Conservation (phyloP, 2,329 filamentous ascomycete species). For the Trichoderma sp. region DNA sequence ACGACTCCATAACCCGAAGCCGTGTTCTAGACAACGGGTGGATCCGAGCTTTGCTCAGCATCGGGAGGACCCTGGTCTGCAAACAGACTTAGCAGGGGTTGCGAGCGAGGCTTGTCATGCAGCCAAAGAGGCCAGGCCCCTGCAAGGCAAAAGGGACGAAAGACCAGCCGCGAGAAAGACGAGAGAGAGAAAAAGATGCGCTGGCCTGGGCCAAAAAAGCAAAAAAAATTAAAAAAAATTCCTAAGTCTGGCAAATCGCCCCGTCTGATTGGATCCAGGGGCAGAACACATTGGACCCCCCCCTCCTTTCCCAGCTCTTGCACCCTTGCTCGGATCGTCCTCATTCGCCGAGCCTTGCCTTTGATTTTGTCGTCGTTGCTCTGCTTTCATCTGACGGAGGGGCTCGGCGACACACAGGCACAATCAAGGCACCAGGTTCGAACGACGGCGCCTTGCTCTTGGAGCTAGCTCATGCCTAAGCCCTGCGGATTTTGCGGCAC, state of each 20-base stretch:
- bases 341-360: background rate
- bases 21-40: conserved; percentile 12
- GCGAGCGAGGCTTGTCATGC: conserved; percentile 13
- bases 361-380: background rate
- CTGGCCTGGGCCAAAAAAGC: background rate
- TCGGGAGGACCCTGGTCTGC: background rate
- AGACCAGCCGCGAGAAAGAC: background rate
- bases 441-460: background rate
- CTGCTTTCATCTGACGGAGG: background rate
- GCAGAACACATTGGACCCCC: background rate
- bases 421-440: too few species aligned
- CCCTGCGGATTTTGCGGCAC: conserved; percentile 1
- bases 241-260: background rate
- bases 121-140: background rate
- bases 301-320: background rate
- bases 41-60: conserved; percentile 2
- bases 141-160: background rate
- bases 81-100: conserved; percentile 1
- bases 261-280: background rate
- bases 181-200: background rate
- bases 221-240: background rate
- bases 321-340: background rate
- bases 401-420: background rate
- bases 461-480: background rate
- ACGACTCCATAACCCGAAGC: background rate